Percentiles rank a stretch among this genome's conserved stretches.
Evolutionary conservation across 2,329 filamentous ascomycete species (phyloP).

Genomic region (Drechslerella stenobrocha): DNA sequence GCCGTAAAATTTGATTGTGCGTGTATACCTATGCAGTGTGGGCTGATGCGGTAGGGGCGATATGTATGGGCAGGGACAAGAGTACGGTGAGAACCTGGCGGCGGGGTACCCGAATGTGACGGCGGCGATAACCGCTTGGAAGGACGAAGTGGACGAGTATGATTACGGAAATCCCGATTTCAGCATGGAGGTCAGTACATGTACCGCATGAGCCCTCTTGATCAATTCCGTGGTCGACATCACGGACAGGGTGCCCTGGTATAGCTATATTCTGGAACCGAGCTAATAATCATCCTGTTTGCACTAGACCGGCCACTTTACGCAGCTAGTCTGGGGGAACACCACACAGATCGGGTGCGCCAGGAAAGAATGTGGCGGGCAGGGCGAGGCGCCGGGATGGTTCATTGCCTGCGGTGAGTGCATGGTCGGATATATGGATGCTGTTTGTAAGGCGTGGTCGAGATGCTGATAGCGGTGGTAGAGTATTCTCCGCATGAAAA

Average conservation of each 20-base stretch:
- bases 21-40: neutral
- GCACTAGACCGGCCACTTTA: slow-evolving; percentile 68
- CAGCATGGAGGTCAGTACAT: slow-evolving; percentile 46
- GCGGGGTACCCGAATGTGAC: slow-evolving; percentile 39
- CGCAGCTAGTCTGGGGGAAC: slow-evolving; percentile 71
- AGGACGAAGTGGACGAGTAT: slow-evolving; percentile 46
- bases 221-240: too few relatives aligned
- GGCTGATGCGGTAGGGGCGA: neutral
- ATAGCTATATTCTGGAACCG: too few relatives aligned
- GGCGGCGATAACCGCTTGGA: slow-evolving; percentile 43
- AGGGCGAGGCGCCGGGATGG: slow-evolving; percentile 39
- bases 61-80: slow-evolving; percentile 17
- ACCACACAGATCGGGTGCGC: slow-evolving; percentile 68
- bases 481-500: slow-evolving; percentile 43
- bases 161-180: slow-evolving; percentile 34
- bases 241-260: too few relatives aligned
- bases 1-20: neutral
- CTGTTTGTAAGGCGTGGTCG: neutral
- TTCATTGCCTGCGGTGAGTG: slow-evolving; percentile 43
- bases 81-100: slow-evolving; percentile 49
- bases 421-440: neutral
- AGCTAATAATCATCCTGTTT: too few relatives aligned
- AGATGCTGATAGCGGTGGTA: neutral
- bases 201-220: too few relatives aligned
- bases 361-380: slow-evolving; percentile 52